phyloP scores from a whole-genome alignment of 164 flowering plant genomes.

The Vitis rupestris region DNA sequence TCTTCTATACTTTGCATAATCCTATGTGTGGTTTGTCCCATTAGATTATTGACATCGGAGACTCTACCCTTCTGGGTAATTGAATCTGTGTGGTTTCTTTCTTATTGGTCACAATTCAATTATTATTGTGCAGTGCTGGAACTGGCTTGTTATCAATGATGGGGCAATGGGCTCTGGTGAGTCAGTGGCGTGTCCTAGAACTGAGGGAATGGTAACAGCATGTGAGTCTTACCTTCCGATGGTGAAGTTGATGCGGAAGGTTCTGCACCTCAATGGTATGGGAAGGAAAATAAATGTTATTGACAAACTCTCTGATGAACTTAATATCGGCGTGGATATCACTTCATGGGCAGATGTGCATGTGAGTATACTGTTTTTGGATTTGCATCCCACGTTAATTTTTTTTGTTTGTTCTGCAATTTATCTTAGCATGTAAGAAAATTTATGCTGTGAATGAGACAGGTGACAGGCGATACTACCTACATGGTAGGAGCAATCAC shows the following conservation, averaged over 20 bases:
- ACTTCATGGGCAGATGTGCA: conserved; percentile 76
- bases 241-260: conserved; percentile 82
- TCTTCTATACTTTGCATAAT: not conserved
- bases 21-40: no score
- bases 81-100: no score
- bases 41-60: no score
- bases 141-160: conserved; percentile 96
- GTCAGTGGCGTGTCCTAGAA: conserved; percentile 13
- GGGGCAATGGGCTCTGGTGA: conserved; percentile 59
- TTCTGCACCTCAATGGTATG: conserved; percentile 67
- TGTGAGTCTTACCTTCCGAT: conserved; percentile 97
- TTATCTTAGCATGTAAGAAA: no score
- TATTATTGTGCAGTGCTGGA: conserved; percentile 61
- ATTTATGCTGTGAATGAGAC: no score
- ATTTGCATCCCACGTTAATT: no score
- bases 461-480: no score
- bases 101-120: no score
- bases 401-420: no score
- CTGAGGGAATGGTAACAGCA: conserved; percentile 64
- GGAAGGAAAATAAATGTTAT: conserved; percentile 50
- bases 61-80: no score
- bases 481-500: no score
- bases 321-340: conserved; percentile 68
- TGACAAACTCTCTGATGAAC: conserved; percentile 87
- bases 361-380: conserved; percentile 39